A percentile compares a stretch with the other conserved stretches of the same genome.
Conservation (phyloP, 305 asterid species). For the Withania somnifera region DNA sequence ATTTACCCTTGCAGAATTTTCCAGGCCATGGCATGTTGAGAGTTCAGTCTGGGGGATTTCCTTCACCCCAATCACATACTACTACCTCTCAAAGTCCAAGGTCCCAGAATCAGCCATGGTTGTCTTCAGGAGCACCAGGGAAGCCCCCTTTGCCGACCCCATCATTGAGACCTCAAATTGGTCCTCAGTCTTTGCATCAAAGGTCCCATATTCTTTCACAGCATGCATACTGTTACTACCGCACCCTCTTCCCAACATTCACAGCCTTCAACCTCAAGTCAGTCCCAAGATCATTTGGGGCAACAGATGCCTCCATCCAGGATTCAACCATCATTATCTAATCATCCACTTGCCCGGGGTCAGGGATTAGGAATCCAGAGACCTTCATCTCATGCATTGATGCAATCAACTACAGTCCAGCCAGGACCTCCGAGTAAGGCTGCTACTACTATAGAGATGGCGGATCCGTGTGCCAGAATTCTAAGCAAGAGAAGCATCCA, state of each 20-base stretch:
- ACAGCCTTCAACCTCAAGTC: conserved; percentile 44
- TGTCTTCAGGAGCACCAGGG: conserved; percentile 58
- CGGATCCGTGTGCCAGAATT: conserved; percentile 49
- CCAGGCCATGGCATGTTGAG: conserved; percentile 75
- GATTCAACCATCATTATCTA: conserved; percentile 43
- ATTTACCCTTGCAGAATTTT: conserved; percentile 36
- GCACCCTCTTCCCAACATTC: conserved; percentile 38
- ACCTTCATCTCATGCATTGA: conserved; percentile 32
- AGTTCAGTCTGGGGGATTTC: conserved; percentile 46
- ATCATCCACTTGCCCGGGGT: conserved; percentile 47
- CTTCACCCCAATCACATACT: conserved; percentile 56
- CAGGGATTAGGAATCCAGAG: conserved; percentile 55
- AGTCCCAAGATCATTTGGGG: conserved; percentile 45
- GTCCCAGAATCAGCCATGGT: conserved; percentile 75
- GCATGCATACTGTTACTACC: conserved; percentile 32
- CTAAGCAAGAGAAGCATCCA: conserved; percentile 79
- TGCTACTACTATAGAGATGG: conserved; percentile 32
- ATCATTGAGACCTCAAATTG: conserved; percentile 53
- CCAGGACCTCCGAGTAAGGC: conserved; percentile 28
- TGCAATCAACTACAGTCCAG: conserved; percentile 30
- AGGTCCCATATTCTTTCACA: conserved; percentile 52
- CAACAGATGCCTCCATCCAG: conserved; percentile 54
- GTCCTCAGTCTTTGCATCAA: conserved; percentile 57
- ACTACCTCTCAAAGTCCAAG: conserved; percentile 39
- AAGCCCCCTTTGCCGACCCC: conserved; percentile 70